A percentile compares a stretch with the other conserved stretches of the same genome.
Conservation (phyloP, 208 protist species). For the Paratrypanosoma confusum region DNA sequence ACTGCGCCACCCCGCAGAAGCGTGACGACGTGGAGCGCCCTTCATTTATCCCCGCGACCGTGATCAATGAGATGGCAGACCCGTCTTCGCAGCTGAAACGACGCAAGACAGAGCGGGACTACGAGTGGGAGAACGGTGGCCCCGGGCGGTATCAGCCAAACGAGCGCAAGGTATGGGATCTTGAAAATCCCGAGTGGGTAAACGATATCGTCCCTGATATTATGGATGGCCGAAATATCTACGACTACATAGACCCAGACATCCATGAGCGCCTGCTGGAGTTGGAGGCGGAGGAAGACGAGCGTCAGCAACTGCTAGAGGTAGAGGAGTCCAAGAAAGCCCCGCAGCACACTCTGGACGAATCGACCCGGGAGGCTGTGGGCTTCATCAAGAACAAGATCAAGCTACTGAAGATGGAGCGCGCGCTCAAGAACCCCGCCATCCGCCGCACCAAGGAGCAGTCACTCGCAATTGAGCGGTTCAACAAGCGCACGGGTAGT, state of each 20-base stretch:
- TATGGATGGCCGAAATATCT: conserved; percentile 99
- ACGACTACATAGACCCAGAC: conserved; percentile 99
- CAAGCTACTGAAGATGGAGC: conserved; percentile 83
- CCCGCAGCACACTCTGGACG: conserved; percentile 46
- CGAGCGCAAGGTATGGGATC: conserved; percentile 79
- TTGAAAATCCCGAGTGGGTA: conserved; percentile 95
- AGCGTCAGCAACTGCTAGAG: conserved; percentile 86
- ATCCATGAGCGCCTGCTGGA: conserved; percentile 91
- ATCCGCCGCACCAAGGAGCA: conserved; percentile 74
- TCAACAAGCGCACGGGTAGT: conserved; percentile 83
- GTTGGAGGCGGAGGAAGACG: conserved; percentile 90
- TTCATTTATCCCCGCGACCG: conserved; percentile 67
- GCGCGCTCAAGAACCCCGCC: conserved; percentile 81
- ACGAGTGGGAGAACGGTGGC: conserved; percentile 89
- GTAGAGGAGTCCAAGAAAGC: conserved; percentile 83
- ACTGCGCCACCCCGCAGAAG: conserved; percentile 74
- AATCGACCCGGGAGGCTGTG: conserved; percentile 60
- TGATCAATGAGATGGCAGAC: conserved; percentile 24
- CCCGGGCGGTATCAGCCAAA: conserved; percentile 88
- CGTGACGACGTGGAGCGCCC: conserved; percentile 83
- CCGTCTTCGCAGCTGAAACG: conserved; percentile 13
- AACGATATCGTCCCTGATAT: conserved; percentile 99
- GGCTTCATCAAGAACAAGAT: conserved; percentile 86
- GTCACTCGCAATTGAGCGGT: conserved; percentile 61
- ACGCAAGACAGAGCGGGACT: conserved; percentile 85